Base-by-base conservation (phyloP, 148 eudicot species). In the Rhododendron ferrugineum region DNA sequence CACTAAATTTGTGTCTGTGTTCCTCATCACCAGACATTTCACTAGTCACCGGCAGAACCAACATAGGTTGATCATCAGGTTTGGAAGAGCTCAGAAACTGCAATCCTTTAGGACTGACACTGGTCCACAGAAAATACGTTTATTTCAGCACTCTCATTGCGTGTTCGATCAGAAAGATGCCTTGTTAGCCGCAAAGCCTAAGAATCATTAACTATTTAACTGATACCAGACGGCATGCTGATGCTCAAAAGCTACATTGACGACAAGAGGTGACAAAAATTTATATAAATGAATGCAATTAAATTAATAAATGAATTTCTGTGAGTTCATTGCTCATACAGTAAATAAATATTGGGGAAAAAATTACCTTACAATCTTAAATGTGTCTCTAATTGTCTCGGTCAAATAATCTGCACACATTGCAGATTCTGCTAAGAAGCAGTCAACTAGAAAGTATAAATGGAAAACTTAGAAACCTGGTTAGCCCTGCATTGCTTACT, bases 31-130 rank as follows among this genome's bases (percentile, higher is more conserved):
- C 87, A 85, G 82, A 88, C 89, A 91, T 82, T 84, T 92, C 95
- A 85, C 90, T 87, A 84, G 89, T 84, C 81, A 92, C 86, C 50
- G 93, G 90, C 89, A 93, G 88, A 86, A 90, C 34, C 78, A 95
- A 88, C 58, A 92, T 90, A 54, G 94, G 98, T 84, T 93, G 96
- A 86, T 81, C 83, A 88, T 95, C 96, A 88, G 94, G 94, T 64
- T 87, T 90, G 75, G 93, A 93, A 85, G 95, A 92, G 66, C 89
- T 87, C 87, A 95, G 89, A 89, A 92, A 95, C 66, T 92, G 77
- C 85, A 80, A 86, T 85, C 98, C 98, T 85, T 91, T 91, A 79
- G 86, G 83, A 82, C 93, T 90, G 80, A 93, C 94, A 87, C 98
- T 93, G 95, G 80, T 86, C 85, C 89, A 88, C 42, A 32, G n/a